Evolutionary conservation across 441 rosid species (phyloP), one percentile per base, ranked within the genome.

Genomic region (Lepidium campestre): DNA sequence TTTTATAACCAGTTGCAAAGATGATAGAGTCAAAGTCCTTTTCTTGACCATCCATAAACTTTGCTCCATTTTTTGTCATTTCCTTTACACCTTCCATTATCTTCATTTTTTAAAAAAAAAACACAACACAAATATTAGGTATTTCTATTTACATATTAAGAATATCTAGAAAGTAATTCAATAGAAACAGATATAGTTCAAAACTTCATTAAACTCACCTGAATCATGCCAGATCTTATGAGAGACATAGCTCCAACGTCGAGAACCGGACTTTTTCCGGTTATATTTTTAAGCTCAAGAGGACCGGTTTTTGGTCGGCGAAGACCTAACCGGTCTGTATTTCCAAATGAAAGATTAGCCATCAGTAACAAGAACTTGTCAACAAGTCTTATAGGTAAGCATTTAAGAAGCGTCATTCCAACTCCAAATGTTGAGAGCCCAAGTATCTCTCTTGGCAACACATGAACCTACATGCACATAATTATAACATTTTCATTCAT

Each of bases 1-100:
- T 93, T 76, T 80, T 85, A 80, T 88, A 93, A 9, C 97, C 98
- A 23, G 98, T 93, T 42, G 98, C 98, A 27, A 93, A 73, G 40
- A 93, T 81, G 71, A 93, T 82, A 19, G 96, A 68, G 81, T 89
- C 96, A 47, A 90, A 79, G 58, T 81, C 81, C 74, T 72, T 67
- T 55, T 93, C 96, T 78, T 83, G 85, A 54, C 93, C 96, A 74
- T 93, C 88, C 75, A 78, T 12, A 69, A 93, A 93, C 68, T 77
- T 90, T 4, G 81, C 97, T 45, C 94, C 97, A 7, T 57, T 76
- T 61, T 62, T 74, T 50, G 91, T 86, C 59, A 93, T 81, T 78
- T 88, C 94, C 55, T 83, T 90, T 71, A 93, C 85, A 14, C 91
- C 90, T 55, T 68, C 68, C 85, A 76, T 71, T 65, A 93, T 83